Conservation (phyloP, 768 basidiomycete genomes). For the Clavulina sp. region DNA sequence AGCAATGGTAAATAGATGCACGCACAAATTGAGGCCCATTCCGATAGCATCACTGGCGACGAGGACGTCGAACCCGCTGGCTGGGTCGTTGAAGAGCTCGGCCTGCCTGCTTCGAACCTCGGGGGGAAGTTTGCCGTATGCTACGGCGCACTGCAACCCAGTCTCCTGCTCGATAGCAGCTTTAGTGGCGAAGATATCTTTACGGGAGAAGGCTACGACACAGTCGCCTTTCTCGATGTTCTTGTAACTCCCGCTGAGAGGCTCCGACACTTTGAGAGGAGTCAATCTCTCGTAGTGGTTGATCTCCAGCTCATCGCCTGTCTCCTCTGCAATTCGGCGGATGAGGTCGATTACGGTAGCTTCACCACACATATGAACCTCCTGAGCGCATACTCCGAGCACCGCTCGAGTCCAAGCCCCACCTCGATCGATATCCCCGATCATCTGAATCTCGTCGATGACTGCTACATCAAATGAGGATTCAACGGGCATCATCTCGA, state of each 20-base stretch:
- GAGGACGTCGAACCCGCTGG: conserved; percentile 73
- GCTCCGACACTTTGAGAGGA: conserved; percentile 50
- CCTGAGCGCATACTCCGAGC: conserved; percentile 53
- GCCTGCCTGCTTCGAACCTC: conserved; percentile 89
- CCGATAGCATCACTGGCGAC: conserved; percentile 92
- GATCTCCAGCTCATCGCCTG: conserved; percentile 68
- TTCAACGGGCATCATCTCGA: conserved; percentile 63
- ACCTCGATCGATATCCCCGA: conserved; percentile 63
- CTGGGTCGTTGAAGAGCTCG: conserved; percentile 69
- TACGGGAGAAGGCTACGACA: conserved; percentile 69
- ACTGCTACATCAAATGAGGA: conserved; percentile 59
- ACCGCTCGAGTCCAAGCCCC: conserved; percentile 70
- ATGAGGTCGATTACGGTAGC: conserved; percentile 80
- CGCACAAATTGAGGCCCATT: conserved; percentile 93
- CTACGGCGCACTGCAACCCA: conserved; percentile 71
- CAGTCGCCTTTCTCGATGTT: conserved; percentile 71
- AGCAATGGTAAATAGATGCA: conserved; percentile 5
- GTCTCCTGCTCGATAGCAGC: conserved; percentile 49
- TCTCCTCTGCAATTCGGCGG: conserved; percentile 41
- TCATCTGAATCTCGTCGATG: conserved; percentile 95
- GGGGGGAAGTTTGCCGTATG: conserved; percentile 82
- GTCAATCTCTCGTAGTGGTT: conserved; percentile 77
- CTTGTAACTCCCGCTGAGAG: conserved; percentile 41
- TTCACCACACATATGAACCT: conserved; percentile 91
- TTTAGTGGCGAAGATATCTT: conserved; percentile 62